Percentiles rank a stretch among this genome's conserved stretches.
Conservation (phyloP, 169 alveolate species). For the Plasmodium gaboni region DNA sequence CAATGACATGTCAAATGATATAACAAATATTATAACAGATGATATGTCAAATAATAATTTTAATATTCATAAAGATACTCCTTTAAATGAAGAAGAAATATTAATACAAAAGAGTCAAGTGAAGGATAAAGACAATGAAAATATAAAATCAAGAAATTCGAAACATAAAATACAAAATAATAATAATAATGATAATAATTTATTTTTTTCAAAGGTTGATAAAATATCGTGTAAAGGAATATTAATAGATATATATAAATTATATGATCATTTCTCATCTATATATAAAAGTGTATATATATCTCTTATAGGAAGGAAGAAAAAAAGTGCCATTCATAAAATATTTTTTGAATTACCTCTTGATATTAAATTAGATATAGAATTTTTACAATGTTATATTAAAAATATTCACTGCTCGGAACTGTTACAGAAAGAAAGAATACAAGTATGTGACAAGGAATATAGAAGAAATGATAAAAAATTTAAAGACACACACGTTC, state of each 20-base stretch:
- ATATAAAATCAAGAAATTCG: not conserved
- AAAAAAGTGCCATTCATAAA: slow-evolving; percentile 15
- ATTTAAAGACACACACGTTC: no score
- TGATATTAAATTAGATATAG: not conserved
- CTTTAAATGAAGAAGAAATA: not conserved
- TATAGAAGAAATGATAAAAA: not conserved
- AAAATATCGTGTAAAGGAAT: slow-evolving; percentile 28
- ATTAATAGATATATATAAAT: slow-evolving; percentile 5
- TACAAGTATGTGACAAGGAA: slow-evolving; percentile 1
- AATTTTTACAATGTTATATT: not conserved
- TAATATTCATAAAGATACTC: no score
- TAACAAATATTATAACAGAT: no score
- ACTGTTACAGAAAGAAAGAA: not conserved
- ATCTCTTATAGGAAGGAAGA: slow-evolving; percentile 26
- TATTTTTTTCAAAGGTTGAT: slow-evolving; percentile 1
- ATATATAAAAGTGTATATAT: slow-evolving; percentile 20
- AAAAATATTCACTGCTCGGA: slow-evolving; percentile 6
- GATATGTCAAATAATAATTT: no score
- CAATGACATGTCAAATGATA: not conserved
- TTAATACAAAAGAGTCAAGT: not conserved
- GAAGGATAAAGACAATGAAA: not conserved
- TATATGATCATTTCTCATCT: slow-evolving; percentile 4
- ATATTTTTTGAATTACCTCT: slow-evolving; percentile 19
- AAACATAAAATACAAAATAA: no score
- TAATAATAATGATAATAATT: not conserved